Conservation (phyloP, 2,329 filamentous ascomycete species). For the Cordyceps javanica region DNA sequence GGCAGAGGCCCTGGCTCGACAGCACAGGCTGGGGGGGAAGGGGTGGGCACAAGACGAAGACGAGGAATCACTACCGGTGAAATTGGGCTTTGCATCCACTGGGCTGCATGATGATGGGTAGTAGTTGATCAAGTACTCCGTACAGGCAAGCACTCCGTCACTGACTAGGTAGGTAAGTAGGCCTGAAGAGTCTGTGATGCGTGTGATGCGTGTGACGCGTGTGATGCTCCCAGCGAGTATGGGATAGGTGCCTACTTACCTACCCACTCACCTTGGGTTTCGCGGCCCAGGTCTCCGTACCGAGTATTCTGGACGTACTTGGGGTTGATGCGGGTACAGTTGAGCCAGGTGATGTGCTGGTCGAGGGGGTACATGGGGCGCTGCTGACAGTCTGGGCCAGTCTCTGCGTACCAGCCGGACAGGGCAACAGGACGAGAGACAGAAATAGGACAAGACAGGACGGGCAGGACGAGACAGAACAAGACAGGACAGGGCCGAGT, state of each 20-base stretch:
- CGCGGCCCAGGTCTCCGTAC: no score
- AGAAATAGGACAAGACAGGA: background rate
- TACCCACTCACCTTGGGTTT: no score
- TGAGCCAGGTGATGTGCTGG: slow-evolving; percentile 6
- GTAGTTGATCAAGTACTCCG: background rate
- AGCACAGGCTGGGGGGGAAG: background rate
- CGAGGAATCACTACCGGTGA: no score
- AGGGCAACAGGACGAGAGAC: background rate
- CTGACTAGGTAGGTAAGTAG: no score
- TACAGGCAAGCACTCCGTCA: background rate
- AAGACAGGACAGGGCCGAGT: background rate
- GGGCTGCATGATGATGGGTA: slow-evolving; percentile 1
- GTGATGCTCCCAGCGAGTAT: no score
- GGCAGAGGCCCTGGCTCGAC: background rate
- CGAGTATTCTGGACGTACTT: no score
- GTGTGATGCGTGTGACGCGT: no score
- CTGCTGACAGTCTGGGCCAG: slow-evolving; percentile 7
- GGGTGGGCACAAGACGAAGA: background rate
- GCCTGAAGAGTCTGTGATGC: no score
- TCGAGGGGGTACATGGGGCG: slow-evolving; percentile 4
- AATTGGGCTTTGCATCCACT: background rate
- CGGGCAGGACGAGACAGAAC: background rate
- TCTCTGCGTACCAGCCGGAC: background rate
- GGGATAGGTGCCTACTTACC: no score
- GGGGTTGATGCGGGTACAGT: background rate